Evolutionary conservation across 169 alveolate species (phyloP).

Genomic region (Eimeria necatrix): DNA sequence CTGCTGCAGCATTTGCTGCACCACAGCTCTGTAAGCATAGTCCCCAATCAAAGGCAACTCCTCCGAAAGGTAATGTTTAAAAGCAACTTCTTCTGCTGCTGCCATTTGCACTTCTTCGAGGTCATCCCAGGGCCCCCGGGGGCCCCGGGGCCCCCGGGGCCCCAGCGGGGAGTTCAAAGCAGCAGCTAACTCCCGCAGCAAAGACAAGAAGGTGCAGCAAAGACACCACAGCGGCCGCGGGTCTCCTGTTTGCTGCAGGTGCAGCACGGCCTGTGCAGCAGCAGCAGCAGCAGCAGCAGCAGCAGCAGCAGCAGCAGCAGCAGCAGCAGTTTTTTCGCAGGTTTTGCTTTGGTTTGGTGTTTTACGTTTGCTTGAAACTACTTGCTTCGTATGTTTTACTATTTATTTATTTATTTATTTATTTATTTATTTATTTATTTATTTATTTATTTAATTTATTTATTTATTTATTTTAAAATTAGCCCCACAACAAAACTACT

Average conservation of each 20-base stretch:
- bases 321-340: no score
- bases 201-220: slow-evolving; percentile 13
- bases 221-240: slow-evolving; percentile 55
- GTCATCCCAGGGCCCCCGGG: not conserved
- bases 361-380: no score
- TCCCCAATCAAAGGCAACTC: slow-evolving; percentile 18
- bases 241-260: slow-evolving; percentile 19
- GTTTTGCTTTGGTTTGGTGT: no score
- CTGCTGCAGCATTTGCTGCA: not conserved
- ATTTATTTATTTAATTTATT: no score
- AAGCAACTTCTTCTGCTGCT: not conserved
- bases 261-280: not conserved
- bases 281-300: no score
- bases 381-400: no score
- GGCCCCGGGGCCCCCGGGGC: not conserved
- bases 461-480: no score
- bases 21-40: slow-evolving; percentile 21
- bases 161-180: slow-evolving; percentile 20
- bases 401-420: no score
- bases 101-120: slow-evolving; percentile 8
- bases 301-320: no score
- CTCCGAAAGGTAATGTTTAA: not conserved
- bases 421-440: no score
- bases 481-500: no score
- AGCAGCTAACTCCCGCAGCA: slow-evolving; percentile 42